These are phyloP conservation scores for Edaphochlamys debaryana DNA, from an alignment of 139 green algal species.

Conservation along the genomic window DNA sequence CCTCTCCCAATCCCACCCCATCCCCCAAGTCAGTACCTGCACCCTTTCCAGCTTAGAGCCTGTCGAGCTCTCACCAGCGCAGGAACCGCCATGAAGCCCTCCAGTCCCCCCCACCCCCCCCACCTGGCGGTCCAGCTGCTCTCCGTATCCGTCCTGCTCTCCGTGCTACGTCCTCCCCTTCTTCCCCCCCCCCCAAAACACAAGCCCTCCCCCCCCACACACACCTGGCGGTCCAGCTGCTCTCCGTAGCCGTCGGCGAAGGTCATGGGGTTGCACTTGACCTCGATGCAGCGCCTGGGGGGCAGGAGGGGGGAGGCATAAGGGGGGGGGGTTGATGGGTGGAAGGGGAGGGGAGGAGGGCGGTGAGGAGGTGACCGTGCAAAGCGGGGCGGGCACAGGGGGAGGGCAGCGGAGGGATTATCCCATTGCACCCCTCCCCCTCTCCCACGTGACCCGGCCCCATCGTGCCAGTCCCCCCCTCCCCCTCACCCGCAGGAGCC, in stretches of 20 bases:
- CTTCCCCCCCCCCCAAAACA: too few species aligned
- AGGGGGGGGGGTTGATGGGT: neutral
- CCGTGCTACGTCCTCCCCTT: too few species aligned
- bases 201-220: too few species aligned
- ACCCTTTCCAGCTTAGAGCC: too few species aligned
- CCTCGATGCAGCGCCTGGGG: conserved; percentile 48
- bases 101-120: too few species aligned
- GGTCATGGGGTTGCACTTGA: conserved; percentile 34
- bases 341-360: neutral
- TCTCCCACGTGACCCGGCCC: neutral
- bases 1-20: too few species aligned
- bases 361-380: neutral
- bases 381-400: too few species aligned
- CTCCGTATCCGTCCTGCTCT: conserved; percentile 61
- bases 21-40: too few species aligned
- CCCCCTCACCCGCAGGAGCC: conserved; percentile 27
- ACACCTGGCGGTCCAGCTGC: conserved; percentile 40
- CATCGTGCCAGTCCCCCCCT: neutral
- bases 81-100: too few species aligned
- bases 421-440: neutral
- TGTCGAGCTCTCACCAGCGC: too few species aligned
- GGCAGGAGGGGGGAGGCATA: neutral
- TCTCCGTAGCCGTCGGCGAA: conserved; percentile 60
- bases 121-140: conserved; percentile 46
- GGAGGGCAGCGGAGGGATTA: too few species aligned